phyloP scores from a whole-genome alignment of 169 alveolate genomes.

The Ichthyophthirius multifiliis region DNA sequence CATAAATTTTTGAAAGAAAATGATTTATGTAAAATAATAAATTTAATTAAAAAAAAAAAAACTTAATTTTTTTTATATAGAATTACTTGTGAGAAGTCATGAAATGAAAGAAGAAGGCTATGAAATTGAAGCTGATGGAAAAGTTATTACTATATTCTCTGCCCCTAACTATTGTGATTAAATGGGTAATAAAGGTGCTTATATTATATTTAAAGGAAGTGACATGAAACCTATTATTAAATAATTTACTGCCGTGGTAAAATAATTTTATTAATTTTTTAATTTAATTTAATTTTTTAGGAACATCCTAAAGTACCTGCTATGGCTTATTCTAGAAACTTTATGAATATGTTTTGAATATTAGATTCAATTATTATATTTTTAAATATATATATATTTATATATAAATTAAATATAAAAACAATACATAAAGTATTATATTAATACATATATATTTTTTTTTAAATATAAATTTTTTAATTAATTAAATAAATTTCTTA shows the following conservation, averaged over 20 bases:
- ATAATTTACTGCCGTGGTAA: conserved; percentile 90
- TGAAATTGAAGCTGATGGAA: conserved; percentile 96
- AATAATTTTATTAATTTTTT: conserved; percentile 8
- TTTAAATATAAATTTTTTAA: too few relatives aligned
- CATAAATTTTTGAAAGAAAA: conserved; percentile 90
- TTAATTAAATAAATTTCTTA: too few relatives aligned
- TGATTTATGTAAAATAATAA: conserved; percentile 32
- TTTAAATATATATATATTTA: too few relatives aligned
- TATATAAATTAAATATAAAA: too few relatives aligned
- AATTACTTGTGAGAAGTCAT: conserved; percentile 94
- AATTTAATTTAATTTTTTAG: background rate
- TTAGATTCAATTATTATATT: too few relatives aligned
- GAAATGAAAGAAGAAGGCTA: conserved; percentile 99
- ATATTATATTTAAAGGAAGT: conserved; percentile 86
- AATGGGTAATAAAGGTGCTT: conserved; percentile 99
- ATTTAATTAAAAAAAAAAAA: background rate
- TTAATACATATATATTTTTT: too few relatives aligned
- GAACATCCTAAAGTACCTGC: conserved; percentile 94
- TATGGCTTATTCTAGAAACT: conserved; percentile 89
- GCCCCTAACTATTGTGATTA: conserved; percentile 99
- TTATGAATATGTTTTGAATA: background rate
- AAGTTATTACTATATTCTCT: conserved; percentile 96
- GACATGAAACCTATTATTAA: conserved; percentile 89
- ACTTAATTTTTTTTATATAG: conserved; percentile 51
- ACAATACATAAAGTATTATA: too few relatives aligned